Base-by-base conservation (phyloP, 345 rosid genomes). In the Kernera saxatilis region DNA sequence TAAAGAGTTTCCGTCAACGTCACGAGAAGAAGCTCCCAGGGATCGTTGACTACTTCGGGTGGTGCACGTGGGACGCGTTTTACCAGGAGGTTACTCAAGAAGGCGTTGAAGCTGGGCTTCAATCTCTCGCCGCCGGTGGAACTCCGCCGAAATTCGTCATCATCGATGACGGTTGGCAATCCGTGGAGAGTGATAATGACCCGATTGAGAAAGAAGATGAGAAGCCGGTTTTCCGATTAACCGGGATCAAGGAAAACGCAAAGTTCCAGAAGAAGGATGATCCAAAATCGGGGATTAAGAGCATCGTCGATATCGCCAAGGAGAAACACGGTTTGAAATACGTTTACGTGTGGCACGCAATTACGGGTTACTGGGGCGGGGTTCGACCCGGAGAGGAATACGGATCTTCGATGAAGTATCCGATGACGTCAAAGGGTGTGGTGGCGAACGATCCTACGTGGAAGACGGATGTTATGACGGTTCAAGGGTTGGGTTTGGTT, bases 31-130 rank as follows among this genome's bases (percentile, higher is more conserved):
- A 87, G 52, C 80, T 89, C 35, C 98, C 98, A 0, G 94, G 83
- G 12, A 75, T 93, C 9, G 80, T 93, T 1, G 94, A 91, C 75
- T 85, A 82, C 32, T 91, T 93, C 56, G 98, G 98, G 0, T 93
- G 98, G 98, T 93, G 98, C 76, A 93, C 98, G 17, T 93, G 98
- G 98, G 98, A 93, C 64, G 98, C 98, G 17, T 93, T 91, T 75
- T 93, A 93, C 77, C 91, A 93, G 41, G 91, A 93, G 7, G 97
- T 93, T 26, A 91, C 91, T 4, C 98, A 89, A 57, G 98, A 91
- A 77, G 97, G 94, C 5, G 98, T 93, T 1, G 97, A 88, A 70
- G 86, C 92, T 4, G 94, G 97, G 15, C 84, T 93, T 1, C 59
- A 77, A 35, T 85, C 87, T 70, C 86, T 93, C 19, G 55, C 80